Evolutionary conservation across 345 rosid species (phyloP).

Genomic region (Corchorus capsularis): DNA sequence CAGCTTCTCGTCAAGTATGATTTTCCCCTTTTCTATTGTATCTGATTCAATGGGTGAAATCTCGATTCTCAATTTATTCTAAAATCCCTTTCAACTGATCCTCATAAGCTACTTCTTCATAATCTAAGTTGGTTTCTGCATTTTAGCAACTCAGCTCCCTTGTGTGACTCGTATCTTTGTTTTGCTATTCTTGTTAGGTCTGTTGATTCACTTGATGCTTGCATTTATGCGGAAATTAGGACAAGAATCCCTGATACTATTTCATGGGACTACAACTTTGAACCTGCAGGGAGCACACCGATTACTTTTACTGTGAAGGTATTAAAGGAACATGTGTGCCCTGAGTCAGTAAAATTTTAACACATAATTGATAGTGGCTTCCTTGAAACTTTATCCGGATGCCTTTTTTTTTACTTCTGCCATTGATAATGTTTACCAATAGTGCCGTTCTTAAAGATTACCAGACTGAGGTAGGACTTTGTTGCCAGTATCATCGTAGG

Average conservation of each 20-base stretch:
- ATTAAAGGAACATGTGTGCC: not conserved
- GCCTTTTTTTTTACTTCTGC: too few species aligned
- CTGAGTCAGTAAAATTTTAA: not conserved
- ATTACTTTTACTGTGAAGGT: conserved; percentile 84
- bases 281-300: conserved; percentile 74
- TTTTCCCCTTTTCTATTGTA: not conserved
- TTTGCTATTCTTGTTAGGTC: conserved; percentile 47
- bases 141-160: not conserved
- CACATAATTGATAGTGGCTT: not conserved
- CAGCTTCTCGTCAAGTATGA: conserved; percentile 89
- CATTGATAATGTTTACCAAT: not conserved
- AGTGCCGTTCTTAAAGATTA: not conserved
- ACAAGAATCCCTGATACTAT: conserved; percentile 76
- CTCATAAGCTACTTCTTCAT: not conserved
- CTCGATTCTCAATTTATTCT: not conserved
- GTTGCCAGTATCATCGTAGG: not conserved
- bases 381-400: not conserved
- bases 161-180: not conserved
- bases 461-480: not conserved
- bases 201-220: conserved; percentile 68
- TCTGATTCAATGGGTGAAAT: not conserved
- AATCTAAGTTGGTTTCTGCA: not conserved
- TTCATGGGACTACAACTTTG: conserved; percentile 87
- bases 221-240: conserved; percentile 87
- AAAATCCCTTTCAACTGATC: not conserved